Evolutionary conservation across 2,329 filamentous ascomycete species (phyloP), one percentile per base, ranked within the genome.

Genomic region (Arthrinium phaeospermum): DNA sequence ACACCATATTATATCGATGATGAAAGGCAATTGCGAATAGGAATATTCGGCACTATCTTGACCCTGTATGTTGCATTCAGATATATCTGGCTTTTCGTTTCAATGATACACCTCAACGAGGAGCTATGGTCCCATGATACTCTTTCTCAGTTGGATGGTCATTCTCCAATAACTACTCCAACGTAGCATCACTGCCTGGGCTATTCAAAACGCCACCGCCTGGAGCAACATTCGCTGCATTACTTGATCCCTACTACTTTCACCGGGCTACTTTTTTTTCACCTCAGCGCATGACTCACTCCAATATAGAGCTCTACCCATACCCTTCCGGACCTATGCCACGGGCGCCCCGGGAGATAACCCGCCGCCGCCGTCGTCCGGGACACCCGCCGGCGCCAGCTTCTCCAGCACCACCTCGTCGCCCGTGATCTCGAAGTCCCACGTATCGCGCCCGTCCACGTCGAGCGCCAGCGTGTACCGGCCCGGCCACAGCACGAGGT

Each of bases 401-500:
- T 13, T 49, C 45, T 69, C 67, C 8, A 69, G 27, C 19, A 69
- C 67, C 45, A 49, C 47, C 45, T 46, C 45, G 4, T 69, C 67
- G 27, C 67, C 67, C 19, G 67, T 69, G 27, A 69, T 34, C 45
- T 49, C 27, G 8, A 69, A 69, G 16, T 69, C 67, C 27, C 45
- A 69, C 16, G 27, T 34, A 10, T 47, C 45, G 24, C 67, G 45
- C 67, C 37, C 67, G 16, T 69, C 67, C 30, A 47, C 37, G 45
- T 69, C 67, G 27, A 69, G 67, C 67, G 27, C 67, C 10, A 69
- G 45, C 45, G 19, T n/a, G 67, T 69, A 69, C 27, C 37, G 37
- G 19, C 67, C 67, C 16, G 67, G 67, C 45, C 45, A 69, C 19
- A 69, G 45, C 2, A 49, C 34, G 24, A 69, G 45, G 74, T 87